phyloP scores from a whole-genome alignment of 345 rosid species.

The Rhizophora apiculata region DNA sequence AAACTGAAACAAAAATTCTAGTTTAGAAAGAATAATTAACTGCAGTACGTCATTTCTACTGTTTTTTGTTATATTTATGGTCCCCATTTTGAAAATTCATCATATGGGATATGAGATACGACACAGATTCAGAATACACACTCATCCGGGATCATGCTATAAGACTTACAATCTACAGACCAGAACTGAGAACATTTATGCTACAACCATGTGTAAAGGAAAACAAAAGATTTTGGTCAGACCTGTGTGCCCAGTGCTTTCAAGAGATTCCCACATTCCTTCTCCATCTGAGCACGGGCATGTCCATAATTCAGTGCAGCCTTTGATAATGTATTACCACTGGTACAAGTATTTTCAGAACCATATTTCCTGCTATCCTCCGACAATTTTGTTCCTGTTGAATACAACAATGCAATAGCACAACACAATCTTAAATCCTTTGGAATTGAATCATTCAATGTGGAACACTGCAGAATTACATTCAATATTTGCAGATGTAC shows the following conservation, averaged over 20 bases:
- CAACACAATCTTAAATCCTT: not conserved
- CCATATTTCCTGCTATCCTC: conserved; percentile 90
- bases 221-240: conserved; percentile 11
- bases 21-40: too few relatives aligned
- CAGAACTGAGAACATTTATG: not conserved
- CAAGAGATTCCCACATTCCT: conserved; percentile 73
- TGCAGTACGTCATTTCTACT: too few relatives aligned
- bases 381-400: conserved; percentile 70
- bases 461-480: not conserved
- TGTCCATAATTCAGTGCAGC: conserved; percentile 63
- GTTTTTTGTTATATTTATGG: too few relatives aligned
- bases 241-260: conserved; percentile 96
- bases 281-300: conserved; percentile 83
- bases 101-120: not conserved
- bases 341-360: conserved; percentile 81
- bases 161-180: not conserved
- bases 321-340: conserved; percentile 68
- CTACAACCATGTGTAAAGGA: not conserved
- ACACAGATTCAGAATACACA: not conserved
- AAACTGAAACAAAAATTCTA: not conserved
- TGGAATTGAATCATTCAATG: not conserved
- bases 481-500: conserved; percentile 32
- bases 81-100: not conserved
- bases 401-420: conserved; percentile 13
- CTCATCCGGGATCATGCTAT: not conserved